phyloP scores from a whole-genome alignment of 2,329 filamentous ascomycete species.

The Lasiodiplodia gonubiensis region DNA sequence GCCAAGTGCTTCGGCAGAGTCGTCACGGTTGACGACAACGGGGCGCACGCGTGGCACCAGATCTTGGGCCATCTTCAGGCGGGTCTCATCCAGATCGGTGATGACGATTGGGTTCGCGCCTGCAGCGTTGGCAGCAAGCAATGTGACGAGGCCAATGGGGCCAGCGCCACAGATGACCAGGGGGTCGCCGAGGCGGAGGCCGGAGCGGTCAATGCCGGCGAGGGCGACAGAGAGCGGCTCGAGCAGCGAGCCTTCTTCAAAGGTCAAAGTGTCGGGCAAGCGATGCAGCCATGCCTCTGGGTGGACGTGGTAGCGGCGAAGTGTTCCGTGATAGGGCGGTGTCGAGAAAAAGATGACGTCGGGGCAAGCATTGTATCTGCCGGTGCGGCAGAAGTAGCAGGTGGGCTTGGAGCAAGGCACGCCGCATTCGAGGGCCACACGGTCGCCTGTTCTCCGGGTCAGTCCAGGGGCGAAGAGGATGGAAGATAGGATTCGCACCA shows the following conservation, averaged over 20 bases:
- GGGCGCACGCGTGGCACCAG: constrained; percentile 52
- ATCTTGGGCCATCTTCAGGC: constrained; percentile 58
- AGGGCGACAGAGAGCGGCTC: constrained; percentile 67
- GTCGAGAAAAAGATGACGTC: constrained; percentile 73
- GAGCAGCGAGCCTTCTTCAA: constrained; percentile 63
- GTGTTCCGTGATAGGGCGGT: constrained; percentile 67
- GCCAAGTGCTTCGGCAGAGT: constrained; percentile 42
- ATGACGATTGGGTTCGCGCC: constrained; percentile 62
- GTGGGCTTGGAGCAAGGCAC: constrained; percentile 75
- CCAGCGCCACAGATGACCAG: constrained; percentile 66
- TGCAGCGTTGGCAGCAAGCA: constrained; percentile 61
- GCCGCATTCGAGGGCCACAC: constrained; percentile 93
- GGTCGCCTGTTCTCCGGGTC: constrained; percentile 69
- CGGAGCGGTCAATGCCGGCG: constrained; percentile 62
- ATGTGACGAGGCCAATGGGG: constrained; percentile 64
- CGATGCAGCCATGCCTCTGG: constrained; percentile 94
- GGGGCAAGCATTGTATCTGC: constrained; percentile 67
- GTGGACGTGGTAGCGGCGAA: constrained; percentile 72
- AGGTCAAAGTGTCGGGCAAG: constrained; percentile 59
- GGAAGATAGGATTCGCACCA: constrained; percentile 52
- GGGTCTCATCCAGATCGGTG: constrained; percentile 64
- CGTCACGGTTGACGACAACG: constrained; percentile 35
- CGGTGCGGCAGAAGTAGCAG: constrained; percentile 61
- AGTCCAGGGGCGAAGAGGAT: neutral
- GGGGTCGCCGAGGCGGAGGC: constrained; percentile 52